Percentiles rank a stretch among this genome's conserved stretches.
Evolutionary conservation across 2,329 filamentous ascomycete species (phyloP).

Genomic region (Coniochaeta hoffmannii): DNA sequence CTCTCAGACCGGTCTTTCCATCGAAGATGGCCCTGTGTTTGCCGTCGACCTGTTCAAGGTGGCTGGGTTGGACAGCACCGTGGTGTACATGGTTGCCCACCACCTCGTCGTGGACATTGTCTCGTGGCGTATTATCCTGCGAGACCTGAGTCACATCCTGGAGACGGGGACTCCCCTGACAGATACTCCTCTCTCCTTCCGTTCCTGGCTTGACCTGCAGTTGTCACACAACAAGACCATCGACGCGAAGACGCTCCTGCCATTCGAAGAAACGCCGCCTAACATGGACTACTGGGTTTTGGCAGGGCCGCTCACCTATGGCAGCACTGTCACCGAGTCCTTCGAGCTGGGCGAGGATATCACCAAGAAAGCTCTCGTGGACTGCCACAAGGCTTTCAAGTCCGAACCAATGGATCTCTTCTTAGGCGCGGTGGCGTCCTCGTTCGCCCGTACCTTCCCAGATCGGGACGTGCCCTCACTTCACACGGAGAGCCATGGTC

Average conservation of each 20-base stretch:
- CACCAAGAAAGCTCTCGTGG: slow-evolving; percentile 10
- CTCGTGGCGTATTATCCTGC: slow-evolving; percentile 15
- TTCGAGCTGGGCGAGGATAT: slow-evolving; percentile 9
- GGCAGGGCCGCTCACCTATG: slow-evolving; percentile 9
- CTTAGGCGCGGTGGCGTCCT: slow-evolving; percentile 11
- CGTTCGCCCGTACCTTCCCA: slow-evolving; percentile 12
- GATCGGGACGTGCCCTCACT: slow-evolving; percentile 11
- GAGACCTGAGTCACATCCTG: slow-evolving; percentile 10
- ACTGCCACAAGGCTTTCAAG: slow-evolving; percentile 13
- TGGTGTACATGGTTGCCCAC: slow-evolving; percentile 14
- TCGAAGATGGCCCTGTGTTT: slow-evolving; percentile 14
- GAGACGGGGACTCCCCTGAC: slow-evolving; percentile 9
- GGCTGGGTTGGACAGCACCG: neutral
- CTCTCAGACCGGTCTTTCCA: slow-evolving; percentile 10
- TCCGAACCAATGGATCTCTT: slow-evolving; percentile 14
- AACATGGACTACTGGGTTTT: slow-evolving; percentile 13
- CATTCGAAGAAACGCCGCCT: slow-evolving; percentile 8
- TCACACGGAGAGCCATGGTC: slow-evolving; percentile 13
- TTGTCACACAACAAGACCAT: slow-evolving; percentile 5
- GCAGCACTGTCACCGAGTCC: slow-evolving; percentile 8
- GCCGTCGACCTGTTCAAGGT: slow-evolving; percentile 10
- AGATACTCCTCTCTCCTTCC: slow-evolving; percentile 10
- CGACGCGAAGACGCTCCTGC: slow-evolving; percentile 7
- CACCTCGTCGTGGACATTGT: slow-evolving; percentile 14
- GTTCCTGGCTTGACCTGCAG: slow-evolving; percentile 11